These are phyloP conservation scores for Parmelia sp. DNA, from an alignment of 495 filamentous ascomycete genomes.

Conservation along the genomic window DNA sequence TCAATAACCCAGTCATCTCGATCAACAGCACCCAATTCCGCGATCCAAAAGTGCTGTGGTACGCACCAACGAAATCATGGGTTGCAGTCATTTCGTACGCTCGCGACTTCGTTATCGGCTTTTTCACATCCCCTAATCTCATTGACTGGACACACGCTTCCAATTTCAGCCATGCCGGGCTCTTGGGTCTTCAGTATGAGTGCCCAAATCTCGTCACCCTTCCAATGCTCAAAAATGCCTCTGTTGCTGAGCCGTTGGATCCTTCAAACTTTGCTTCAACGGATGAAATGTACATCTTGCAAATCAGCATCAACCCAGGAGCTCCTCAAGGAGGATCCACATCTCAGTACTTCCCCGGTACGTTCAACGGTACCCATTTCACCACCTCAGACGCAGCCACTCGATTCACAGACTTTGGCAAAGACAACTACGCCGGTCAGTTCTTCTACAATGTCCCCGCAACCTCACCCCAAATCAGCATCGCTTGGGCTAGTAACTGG, in stretches of 20 bases:
- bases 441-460: constrained; percentile 45
- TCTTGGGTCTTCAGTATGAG: constrained; percentile 53
- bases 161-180: constrained; percentile 48
- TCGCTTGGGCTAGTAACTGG: constrained; percentile 59
- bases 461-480: constrained; percentile 36
- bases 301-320: constrained; percentile 50
- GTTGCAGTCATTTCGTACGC: constrained; percentile 44
- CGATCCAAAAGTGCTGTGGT: constrained; percentile 53
- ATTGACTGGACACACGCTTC: constrained; percentile 48
- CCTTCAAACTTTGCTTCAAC: constrained; percentile 25
- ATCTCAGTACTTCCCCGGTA: constrained; percentile 45
- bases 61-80: constrained; percentile 43
- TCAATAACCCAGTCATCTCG: constrained; percentile 43
- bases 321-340: constrained; percentile 49
- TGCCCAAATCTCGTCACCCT: constrained; percentile 48
- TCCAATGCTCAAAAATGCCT: constrained; percentile 35
- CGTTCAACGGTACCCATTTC: constrained; percentile 48
- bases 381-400: constrained; percentile 36
- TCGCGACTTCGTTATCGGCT: constrained; percentile 44
- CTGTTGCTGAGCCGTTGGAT: constrained; percentile 22
- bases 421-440: constrained; percentile 53
- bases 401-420: constrained; percentile 47
- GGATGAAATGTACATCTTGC: constrained; percentile 41
- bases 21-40: constrained; percentile 48
- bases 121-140: constrained; percentile 49